phyloP scores from a whole-genome alignment of 1,284 basidiomycete genomes.

The Tilletia indica region DNA sequence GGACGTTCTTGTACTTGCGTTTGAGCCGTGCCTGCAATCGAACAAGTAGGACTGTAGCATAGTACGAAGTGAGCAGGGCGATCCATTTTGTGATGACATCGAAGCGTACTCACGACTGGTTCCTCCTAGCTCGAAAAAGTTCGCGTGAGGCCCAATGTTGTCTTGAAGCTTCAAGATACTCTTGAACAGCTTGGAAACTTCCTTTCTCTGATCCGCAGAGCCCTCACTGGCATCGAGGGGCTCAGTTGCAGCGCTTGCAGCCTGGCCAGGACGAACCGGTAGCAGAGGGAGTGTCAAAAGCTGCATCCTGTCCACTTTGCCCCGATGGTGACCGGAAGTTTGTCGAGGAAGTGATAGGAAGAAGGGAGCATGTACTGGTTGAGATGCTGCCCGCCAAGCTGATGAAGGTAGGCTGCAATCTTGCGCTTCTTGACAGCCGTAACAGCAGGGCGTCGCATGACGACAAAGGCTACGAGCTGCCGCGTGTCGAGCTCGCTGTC shows the following conservation, averaged over 20 bases:
- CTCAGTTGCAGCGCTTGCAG: neutral
- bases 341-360: neutral
- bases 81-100: neutral
- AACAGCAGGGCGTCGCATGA: neutral
- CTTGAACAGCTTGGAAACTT: neutral
- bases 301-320: conserved; percentile 4
- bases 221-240: neutral
- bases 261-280: neutral
- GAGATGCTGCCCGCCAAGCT: neutral
- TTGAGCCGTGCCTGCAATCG: neutral
- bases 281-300: neutral
- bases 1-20: neutral
- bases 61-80: neutral
- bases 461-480: neutral
- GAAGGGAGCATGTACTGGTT: conserved; percentile 5
- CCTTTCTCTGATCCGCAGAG: neutral
- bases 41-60: neutral
- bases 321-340: conserved; percentile 3
- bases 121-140: neutral
- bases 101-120: neutral
- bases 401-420: neutral
- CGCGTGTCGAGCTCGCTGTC: neutral
- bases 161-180: conserved; percentile 3
- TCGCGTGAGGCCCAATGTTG: neutral
- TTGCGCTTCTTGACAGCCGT: neutral